Conservation (phyloP, 116 monocot species). For the Papilionanthe hybrid region DNA sequence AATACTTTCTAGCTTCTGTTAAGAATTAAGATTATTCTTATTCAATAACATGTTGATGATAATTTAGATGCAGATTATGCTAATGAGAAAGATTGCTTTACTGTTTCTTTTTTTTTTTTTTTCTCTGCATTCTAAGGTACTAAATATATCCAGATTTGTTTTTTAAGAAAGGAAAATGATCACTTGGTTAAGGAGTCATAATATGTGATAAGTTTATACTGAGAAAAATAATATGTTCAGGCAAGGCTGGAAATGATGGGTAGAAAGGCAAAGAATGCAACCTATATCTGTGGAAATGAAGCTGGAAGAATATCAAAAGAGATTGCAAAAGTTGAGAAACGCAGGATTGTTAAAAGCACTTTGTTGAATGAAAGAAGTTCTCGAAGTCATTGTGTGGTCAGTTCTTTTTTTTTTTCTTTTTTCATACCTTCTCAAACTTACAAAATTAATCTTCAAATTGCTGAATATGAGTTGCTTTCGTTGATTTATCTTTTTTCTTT, state of each 20-base stretch:
- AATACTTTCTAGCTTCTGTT: no score
- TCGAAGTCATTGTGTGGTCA: slow-evolving; percentile 88
- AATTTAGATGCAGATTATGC: no score
- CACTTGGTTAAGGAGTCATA: background rate
- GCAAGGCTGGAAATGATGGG: slow-evolving; percentile 78
- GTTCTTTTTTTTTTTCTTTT: slow-evolving; percentile 7
- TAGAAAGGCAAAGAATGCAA: slow-evolving; percentile 92
- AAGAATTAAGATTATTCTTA: no score
- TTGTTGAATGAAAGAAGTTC: slow-evolving; percentile 95
- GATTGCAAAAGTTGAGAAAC: slow-evolving; percentile 83
- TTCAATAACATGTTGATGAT: no score
- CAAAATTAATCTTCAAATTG: background rate
- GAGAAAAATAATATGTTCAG: background rate
- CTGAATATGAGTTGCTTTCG: background rate
- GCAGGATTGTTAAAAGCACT: slow-evolving; percentile 85
- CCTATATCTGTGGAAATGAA: slow-evolving; percentile 80
- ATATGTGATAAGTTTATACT: background rate
- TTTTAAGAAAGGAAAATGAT: background rate
- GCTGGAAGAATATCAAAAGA: slow-evolving; percentile 90
- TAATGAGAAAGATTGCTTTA: no score
- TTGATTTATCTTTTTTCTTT: background rate
- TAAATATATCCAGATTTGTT: background rate
- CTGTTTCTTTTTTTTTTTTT: no score
- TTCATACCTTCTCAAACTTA: background rate
- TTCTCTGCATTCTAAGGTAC: no score